Base-by-base conservation (phyloP, 768 basidiomycete species). In the Russula lepida region DNA sequence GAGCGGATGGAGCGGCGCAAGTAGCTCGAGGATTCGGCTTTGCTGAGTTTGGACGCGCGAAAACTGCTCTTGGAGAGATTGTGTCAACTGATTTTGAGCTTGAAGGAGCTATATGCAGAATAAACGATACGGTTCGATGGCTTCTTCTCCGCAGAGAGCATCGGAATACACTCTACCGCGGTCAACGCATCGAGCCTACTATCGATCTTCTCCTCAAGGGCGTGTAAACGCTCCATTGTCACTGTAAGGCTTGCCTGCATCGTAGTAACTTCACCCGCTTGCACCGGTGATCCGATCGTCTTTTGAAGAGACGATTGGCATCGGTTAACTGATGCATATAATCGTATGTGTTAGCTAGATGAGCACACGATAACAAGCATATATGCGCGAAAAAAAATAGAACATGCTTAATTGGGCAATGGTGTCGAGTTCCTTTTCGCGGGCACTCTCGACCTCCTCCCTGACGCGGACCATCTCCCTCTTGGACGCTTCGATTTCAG, bases 231-330 rank as follows among this genome's bases (percentile, higher is more conserved):
- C 35, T 49, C 54, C 23, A 64, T 59, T 7, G 67, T 41, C 5
- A 58, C 17, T 4, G 48, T 37, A 30, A 72, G 49, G 7, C 64
- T 58, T 28, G 63, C 59, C 2, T 58, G 61, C 6, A 71, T 49
- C 11, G 66, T 62, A 5, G 62, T 54, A 8, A 70, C 30, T 12
- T 65, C 58, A 4, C 69, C 44, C 3, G 69, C 68, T 70, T 88
- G 86, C 0, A 80, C 79, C 0, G 85, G 86, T 7, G 67, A 69
- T 8, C 86, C 85, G 7, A 88, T 64, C 46, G 80, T 73, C 35
- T 78, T 79, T 66, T 84, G 83, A 30, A 88, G 70, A 65, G 83
- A 80, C 2, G 74, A 76, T 69, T 89, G 87, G 62, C 79, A 81
- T 66, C 84, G 77, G 65, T 84, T 85, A 9, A 83, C 87, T 89